A percentile compares a stretch with the other conserved stretches of the same genome.
Conservation (phyloP, 192 early-diverging fungal species). For the Podila horticola region DNA sequence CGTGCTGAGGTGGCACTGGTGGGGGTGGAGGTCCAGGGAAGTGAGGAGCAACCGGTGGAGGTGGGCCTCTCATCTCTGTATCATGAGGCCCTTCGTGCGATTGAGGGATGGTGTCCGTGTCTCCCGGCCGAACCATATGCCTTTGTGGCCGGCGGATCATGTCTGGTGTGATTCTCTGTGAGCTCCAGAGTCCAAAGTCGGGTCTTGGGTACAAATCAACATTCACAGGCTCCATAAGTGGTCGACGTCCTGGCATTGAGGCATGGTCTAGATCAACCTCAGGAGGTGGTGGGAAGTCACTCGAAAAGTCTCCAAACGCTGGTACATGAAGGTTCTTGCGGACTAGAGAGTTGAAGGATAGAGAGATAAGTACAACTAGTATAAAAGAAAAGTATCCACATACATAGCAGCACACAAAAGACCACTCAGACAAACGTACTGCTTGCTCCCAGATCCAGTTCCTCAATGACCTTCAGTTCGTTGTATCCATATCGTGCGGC, state of each 20-base stretch:
- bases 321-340: conserved; percentile 49
- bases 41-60: background rate
- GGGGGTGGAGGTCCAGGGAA: background rate
- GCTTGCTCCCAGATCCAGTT: conserved; percentile 79
- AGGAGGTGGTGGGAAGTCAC: conserved; percentile 47
- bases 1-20: background rate
- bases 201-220: conserved; percentile 78
- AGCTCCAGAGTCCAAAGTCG: conserved; percentile 76
- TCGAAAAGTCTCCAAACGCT: conserved; percentile 42
- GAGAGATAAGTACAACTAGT: no score
- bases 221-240: conserved; percentile 67
- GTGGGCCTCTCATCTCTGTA: conserved; percentile 20
- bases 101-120: conserved; percentile 36
- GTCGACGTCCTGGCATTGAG: conserved; percentile 38
- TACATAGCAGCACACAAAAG: background rate
- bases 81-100: conserved; percentile 25
- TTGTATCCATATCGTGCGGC: conserved; percentile 81
- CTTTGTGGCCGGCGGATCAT: conserved; percentile 30
- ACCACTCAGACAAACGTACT: conserved; percentile 40
- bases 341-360: conserved; percentile 5
- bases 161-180: conserved; percentile 57
- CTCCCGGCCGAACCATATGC: conserved; percentile 23
- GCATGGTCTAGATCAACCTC: conserved; percentile 42
- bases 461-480: conserved; percentile 76
- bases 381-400: background rate